Conservation (phyloP, 345 rosid species). For the Eucalyptus cloeziana region DNA sequence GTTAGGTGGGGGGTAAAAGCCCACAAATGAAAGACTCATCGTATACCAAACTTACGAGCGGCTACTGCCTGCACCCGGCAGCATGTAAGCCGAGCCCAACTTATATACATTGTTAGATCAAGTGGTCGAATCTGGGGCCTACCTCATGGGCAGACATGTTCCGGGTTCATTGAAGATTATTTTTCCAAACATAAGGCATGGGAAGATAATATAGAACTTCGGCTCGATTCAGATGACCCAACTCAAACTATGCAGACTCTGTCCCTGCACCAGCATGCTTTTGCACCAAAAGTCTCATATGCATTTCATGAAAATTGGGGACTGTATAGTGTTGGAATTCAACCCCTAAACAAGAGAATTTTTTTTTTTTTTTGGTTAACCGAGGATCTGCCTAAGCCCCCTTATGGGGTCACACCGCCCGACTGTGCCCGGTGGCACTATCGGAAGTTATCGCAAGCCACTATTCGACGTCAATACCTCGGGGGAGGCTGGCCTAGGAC, state of each 20-base stretch:
- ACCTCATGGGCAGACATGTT: background rate
- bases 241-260: background rate
- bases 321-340: background rate
- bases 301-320: background rate
- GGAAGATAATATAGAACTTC: background rate
- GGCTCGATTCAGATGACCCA: background rate
- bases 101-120: background rate
- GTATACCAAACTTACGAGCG: background rate
- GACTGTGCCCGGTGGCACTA: too few relatives aligned
- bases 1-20: background rate
- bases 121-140: background rate
- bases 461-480: too few relatives aligned
- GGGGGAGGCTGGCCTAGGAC: fast-evolving
- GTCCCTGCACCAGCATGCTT: background rate
- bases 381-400: too few relatives aligned
- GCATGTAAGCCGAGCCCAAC: background rate
- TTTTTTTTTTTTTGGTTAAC: too few relatives aligned
- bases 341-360: too few relatives aligned
- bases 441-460: too few relatives aligned
- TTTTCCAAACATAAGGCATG: background rate
- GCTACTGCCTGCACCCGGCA: background rate
- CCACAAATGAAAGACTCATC: background rate
- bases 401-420: too few relatives aligned
- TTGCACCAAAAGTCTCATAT: background rate
- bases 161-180: background rate